A percentile compares a stretch with the other conserved stretches of the same genome.
These are phyloP conservation scores for Chloranthus sessilifolius DNA, from an alignment of 164 flowering plant species.

Conservation along the genomic window DNA sequence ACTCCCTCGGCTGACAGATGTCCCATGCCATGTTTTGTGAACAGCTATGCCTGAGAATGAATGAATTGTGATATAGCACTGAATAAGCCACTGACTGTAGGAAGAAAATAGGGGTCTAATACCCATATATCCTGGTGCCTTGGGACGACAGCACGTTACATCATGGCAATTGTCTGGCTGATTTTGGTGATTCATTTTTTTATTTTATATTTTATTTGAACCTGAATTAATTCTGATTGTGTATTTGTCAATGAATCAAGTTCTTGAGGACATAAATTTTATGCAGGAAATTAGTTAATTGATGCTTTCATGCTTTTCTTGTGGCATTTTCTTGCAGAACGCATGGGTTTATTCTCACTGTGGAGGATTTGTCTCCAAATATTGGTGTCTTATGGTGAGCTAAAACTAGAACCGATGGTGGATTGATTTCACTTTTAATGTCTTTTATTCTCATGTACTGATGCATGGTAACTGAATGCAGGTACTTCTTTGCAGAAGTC, in stretches of 20 bases:
- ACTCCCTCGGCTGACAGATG: constrained; percentile 6
- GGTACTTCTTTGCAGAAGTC: constrained; percentile 99
- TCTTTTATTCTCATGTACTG: background rate
- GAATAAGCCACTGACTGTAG: constrained; percentile 3
- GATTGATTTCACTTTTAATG: background rate
- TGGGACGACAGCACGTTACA: too few species aligned
- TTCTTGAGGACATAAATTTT: background rate
- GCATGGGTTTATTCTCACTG: constrained; percentile 85
- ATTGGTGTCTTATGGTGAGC: constrained; percentile 90
- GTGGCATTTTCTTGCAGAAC: constrained; percentile 56
- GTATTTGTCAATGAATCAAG: too few species aligned
- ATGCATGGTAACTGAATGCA: constrained; percentile 32
- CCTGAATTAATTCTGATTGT: too few species aligned
- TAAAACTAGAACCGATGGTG: constrained; percentile 6
- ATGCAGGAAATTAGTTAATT: background rate
- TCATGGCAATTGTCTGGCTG: background rate
- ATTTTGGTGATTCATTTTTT: background rate
- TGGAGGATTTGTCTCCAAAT: constrained; percentile 89
- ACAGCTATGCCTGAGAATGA: constrained; percentile 4
- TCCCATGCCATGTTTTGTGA: constrained; percentile 12
- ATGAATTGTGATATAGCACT: constrained; percentile 5
- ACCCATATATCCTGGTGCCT: too few species aligned
- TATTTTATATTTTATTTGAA: background rate
- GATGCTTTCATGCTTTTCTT: background rate
- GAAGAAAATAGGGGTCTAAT: too few species aligned